Base-by-base conservation (phyloP, 345 rosid genomes). In the Brassica rapa region DNA sequence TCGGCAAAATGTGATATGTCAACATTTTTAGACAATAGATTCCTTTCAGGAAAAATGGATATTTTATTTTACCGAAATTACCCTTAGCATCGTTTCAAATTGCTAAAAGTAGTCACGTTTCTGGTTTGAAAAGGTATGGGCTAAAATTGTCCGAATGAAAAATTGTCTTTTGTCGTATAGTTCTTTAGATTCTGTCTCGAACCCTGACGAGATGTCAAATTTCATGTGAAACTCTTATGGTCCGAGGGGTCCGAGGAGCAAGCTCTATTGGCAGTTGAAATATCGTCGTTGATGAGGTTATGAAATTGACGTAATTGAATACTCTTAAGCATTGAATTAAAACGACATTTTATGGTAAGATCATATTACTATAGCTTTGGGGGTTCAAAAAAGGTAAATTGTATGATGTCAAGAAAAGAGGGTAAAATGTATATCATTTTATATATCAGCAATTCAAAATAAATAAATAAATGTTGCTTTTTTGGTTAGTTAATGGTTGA, bases 1-100 rank as follows among this genome's bases (percentile, higher is more conserved):
- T 80, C 82, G 71, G 82, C 74, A 80, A 74, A 73, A 74, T 69
- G 66, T 10, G 35, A 62, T 67, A 79, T 57, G 82, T 74, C 71
- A 80, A 74, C 79, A 55, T 1, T 80, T 68, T 4, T 5, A 74
- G 79, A 73, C 61, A 11, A 73, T 2, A 79, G 74, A 80, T 74
- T 74, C 79, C 70, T 68, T 80, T 80, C 29, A 53, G 23, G 7
- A 72, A 78, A 68, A 73, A 46, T 73, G 23, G 74, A 73, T 79
- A 67, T 49, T 15, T 60, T 49, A 0, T 1, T 1, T 16, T 79
- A 27, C 75, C 75, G 53, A 62, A 74, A 62, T 1, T 80, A 69
- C 61, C 75, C 82, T 80, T 63, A 69, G 4, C 24, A 80, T 61
- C 1, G 24, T 2, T 68, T 70, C 70, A 49, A 51, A 61, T 72